Evolutionary conservation across 164 flowering plant genomes (phyloP), one percentile per base, ranked within the genome.

Genomic region (Taxillus chinensis): DNA sequence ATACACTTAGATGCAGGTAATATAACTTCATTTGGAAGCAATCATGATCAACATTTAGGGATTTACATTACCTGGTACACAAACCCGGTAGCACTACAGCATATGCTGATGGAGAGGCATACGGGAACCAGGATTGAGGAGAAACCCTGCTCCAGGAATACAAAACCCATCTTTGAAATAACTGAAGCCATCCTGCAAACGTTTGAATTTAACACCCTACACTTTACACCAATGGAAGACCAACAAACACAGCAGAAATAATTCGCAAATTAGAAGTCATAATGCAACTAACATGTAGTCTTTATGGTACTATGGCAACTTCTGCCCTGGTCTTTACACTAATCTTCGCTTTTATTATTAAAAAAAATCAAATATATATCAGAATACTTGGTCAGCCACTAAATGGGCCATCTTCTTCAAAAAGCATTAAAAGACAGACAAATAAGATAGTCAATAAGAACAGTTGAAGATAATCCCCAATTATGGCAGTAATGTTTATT

Each of bases 101-200:
- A 82, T 62, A 85, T 73, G 65, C 99, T 86, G 65, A 87, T 70
- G 46, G 79, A 76, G 61, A 93, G 67, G 78, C 96, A 89, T 45
- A 83, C 12, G 53, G 97, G 99, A 78, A 89, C 78, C 67, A 90
- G 65, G 67, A 93, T 64, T 57, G 59, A 71, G 57, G 95, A 75
- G 77, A 82, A 87, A 8, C 95, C 97, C 63, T 90, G 99, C 78
- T 90, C 95, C 68, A 84, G 65, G 69, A 93, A 83, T 46, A 93
- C 67, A 78, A 93, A 93, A 62, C 97, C 99, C 87, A 93, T 83
- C 82, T 90, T 93, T 64, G 99, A 93, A 74, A 93, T 73, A 9
- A 90, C 96, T 57, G 96, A 84, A 51, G 98, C 87, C 85, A 93
- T 81, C 83, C 99, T 93, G 87, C 82, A 79, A 55, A 50, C 39